Evolutionary conservation across 1,284 basidiomycete genomes (phyloP), one percentile per base, ranked within the genome.

Genomic region (Cryptococcus sp.): DNA sequence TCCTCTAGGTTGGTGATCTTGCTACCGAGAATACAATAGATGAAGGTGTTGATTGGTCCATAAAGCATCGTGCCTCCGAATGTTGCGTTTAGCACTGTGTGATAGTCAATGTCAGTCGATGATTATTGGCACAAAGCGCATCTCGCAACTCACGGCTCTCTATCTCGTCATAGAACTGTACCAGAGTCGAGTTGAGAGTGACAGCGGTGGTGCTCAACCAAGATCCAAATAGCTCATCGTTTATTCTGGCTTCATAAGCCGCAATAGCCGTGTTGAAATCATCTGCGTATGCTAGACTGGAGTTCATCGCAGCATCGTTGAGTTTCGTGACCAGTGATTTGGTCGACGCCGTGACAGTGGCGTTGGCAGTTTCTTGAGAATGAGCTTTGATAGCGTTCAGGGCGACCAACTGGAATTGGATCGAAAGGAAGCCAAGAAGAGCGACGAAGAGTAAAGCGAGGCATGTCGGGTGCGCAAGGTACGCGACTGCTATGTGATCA

Each of bases 131-230:
- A 34, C 11, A 34, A 29, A 10, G 10, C 26, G 26, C 10, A 29
- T 29, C 10, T 10, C 26, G 26, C 26, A 10, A 66, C 73, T 66
- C 47, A 75, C 74, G 62, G 16, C 61, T 54, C 54, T 76, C 78
- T 8, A 83, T 65, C 10, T 77, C 80, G 55, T 74, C 71, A 59
- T 82, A 80, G 54, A 83, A 83, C 39, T 79, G 74, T 26, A 79
- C 80, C 23, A 83, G 66, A 0, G 81, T 82, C 16, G 67, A 58
- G 58, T 99, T 99, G 63, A 99, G 84, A 6, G 87, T 87, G 5
- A 85, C 85, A 0, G 92, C 94, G 1, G 94, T 96, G n/a, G 82
- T 84, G 69, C 96, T 92, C 51, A 98, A 87, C 94, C 93, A 98
- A 1, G 57, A 55, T 17, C 90, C 89, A 62, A 98, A 95, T 46